Evolutionary conservation across 768 basidiomycete genomes (phyloP).

Genomic region (Lentinula sp.): DNA sequence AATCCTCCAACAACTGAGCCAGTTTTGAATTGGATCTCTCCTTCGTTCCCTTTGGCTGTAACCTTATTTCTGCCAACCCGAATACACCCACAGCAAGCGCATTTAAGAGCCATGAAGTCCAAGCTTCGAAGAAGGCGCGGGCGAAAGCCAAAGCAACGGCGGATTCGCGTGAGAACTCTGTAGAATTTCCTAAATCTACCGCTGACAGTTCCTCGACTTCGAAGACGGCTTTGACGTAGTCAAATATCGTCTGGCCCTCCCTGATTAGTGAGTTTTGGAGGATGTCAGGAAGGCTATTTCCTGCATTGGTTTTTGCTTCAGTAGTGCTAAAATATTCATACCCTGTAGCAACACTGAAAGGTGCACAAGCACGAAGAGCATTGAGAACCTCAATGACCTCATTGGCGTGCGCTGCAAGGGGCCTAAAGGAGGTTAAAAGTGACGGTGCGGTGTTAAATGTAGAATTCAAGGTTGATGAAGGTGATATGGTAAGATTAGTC

Average conservation of each 20-base stretch:
- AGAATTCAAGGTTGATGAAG: constrained; percentile 18
- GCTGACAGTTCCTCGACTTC: constrained; percentile 1
- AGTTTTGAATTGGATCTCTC: background rate
- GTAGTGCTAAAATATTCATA: background rate
- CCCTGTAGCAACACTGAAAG: constrained; percentile 37
- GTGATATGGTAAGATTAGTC: constrained; percentile 11
- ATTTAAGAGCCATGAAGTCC: constrained; percentile 66
- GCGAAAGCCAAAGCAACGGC: constrained; percentile 41
- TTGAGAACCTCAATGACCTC: constrained; percentile 71
- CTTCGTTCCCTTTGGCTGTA: background rate
- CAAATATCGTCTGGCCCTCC: constrained; percentile 39
- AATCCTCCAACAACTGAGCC: background rate
- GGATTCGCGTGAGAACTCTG: constrained; percentile 16
- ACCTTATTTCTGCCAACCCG: constrained; percentile 23
- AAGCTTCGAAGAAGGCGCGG: constrained; percentile 49
- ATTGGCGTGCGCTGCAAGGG: constrained; percentile 71
- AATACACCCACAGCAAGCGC: constrained; percentile 77
- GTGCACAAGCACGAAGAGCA: constrained; percentile 74
- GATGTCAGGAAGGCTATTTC: constrained; percentile 32
- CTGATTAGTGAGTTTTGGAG: constrained; percentile 47
- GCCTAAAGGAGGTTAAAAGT: constrained; percentile 65
- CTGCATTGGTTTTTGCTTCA: background rate
- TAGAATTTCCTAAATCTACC: constrained; percentile 10
- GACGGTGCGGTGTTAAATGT: constrained; percentile 64
- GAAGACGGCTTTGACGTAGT: constrained; percentile 29